A percentile compares a stretch with the other conserved stretches of the same genome.
Conservation (phyloP, 2,329 filamentous ascomycete species). For the Aspergillus sp. region DNA sequence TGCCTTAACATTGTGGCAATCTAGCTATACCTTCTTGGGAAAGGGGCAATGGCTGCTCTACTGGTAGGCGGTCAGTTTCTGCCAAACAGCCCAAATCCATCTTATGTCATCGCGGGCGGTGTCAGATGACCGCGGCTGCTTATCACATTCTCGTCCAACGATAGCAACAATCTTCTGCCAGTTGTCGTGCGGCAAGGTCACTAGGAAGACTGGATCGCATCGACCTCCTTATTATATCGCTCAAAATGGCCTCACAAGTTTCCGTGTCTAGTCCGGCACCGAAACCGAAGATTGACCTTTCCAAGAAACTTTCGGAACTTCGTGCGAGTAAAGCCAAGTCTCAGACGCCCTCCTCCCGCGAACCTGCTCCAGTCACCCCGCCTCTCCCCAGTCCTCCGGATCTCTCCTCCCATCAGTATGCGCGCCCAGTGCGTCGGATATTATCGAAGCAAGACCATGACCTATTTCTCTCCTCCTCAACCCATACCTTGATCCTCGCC, state of each 20-base stretch:
- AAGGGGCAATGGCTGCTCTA: neutral
- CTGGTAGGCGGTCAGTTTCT: constrained; percentile 16
- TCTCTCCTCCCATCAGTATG: constrained; percentile 62
- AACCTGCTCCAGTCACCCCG: constrained; percentile 74
- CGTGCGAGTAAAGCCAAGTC: constrained; percentile 38
- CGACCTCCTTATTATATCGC: neutral
- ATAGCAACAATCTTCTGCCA: neutral
- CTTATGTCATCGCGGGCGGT: constrained; percentile 7
- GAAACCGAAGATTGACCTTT: constrained; percentile 38
- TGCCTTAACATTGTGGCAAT: neutral
- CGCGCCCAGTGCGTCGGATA: constrained; percentile 73
- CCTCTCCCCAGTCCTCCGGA: constrained; percentile 68
- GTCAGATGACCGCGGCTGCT: neutral
- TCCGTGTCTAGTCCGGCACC: constrained; percentile 16
- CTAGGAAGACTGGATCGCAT: neutral
- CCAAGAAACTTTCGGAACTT: constrained; percentile 43
- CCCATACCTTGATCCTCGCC: constrained; percentile 73
- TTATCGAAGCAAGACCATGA: constrained; percentile 78
- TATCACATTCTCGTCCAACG: neutral
- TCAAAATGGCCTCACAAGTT: constrained; percentile 27
- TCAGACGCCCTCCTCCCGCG: constrained; percentile 29
- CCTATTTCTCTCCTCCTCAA: constrained; percentile 74
- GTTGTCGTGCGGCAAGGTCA: constrained; percentile 8
- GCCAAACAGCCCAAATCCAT: neutral
- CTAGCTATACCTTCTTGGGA: constrained; percentile 10